A percentile compares a stretch with the other conserved stretches of the same genome.
Evolutionary conservation across 305 asterid genomes (phyloP).

Genomic region (Nicotiana rustica): DNA sequence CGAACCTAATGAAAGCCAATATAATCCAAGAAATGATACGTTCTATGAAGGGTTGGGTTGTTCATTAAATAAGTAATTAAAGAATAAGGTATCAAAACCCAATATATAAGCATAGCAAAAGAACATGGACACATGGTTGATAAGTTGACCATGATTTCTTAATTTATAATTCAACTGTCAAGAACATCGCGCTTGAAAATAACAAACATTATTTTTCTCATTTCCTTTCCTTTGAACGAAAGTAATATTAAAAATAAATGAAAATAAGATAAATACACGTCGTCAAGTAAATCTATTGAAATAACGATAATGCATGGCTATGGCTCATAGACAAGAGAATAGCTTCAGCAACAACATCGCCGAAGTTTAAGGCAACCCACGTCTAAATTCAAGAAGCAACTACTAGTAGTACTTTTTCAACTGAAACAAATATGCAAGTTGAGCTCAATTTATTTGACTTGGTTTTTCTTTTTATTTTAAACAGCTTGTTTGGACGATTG

Average conservation of each 20-base stretch:
- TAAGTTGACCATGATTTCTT: constrained; percentile 22
- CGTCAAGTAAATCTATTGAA: not conserved
- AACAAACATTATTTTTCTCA: not conserved
- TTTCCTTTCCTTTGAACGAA: not conserved
- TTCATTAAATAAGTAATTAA: not conserved
- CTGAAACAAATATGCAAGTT: constrained; percentile 14
- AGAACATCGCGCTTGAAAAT: not conserved
- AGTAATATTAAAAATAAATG: too few relatives aligned
- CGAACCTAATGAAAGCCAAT: too few relatives aligned
- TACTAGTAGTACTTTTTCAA: not conserved
- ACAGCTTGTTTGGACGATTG: too few relatives aligned
- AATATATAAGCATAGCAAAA: not conserved
- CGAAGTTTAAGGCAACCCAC: not conserved
- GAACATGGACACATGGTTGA: constrained; percentile 26
- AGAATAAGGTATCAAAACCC: not conserved
- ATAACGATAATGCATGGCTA: too few relatives aligned
- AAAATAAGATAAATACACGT: not conserved
- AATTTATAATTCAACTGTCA: not conserved
- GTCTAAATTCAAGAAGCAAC: constrained; percentile 16
- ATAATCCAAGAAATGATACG: too few relatives aligned
- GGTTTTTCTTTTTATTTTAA: not conserved
- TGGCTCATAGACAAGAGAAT: too few relatives aligned
- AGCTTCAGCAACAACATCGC: not conserved
- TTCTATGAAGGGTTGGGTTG: not conserved
- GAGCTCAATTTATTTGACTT: not conserved